Evolutionary conservation across 2,329 filamentous ascomycete species (phyloP).

Genomic region (Colletotrichum sp.): DNA sequence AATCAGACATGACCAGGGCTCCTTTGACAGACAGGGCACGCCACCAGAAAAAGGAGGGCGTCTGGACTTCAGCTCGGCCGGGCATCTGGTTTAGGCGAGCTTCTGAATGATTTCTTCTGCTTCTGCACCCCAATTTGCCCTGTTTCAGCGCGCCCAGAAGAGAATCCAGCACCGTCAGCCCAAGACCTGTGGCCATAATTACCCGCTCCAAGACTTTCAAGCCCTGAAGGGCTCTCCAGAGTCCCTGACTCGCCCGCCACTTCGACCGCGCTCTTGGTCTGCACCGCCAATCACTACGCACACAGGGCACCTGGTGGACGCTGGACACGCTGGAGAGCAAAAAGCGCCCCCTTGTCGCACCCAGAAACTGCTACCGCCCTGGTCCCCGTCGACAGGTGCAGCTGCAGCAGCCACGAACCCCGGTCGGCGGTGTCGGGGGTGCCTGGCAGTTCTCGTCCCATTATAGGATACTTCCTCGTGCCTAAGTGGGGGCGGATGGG

Average conservation of each 20-base stretch:
- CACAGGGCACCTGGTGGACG: not conserved
- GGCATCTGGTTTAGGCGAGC: conserved; percentile 2
- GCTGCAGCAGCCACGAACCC: not conserved
- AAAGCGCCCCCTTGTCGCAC: not conserved
- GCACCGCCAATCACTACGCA: not conserved
- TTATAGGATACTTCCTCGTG: conserved; percentile 5
- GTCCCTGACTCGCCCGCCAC: conserved; percentile 2
- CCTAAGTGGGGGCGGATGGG: not conserved
- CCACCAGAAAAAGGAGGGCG: not conserved
- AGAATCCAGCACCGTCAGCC: not conserved
- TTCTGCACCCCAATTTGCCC: not conserved
- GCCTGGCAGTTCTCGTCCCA: not conserved
- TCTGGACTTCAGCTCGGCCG: not conserved
- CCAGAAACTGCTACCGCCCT: not conserved
- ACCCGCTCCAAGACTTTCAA: not conserved
- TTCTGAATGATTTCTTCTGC: not conserved
- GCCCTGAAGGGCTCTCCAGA: not conserved
- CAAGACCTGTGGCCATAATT: not conserved
- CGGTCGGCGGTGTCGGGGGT: not conserved
- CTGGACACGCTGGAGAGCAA: not conserved
- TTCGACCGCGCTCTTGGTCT: not conserved
- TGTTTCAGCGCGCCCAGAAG: conserved; percentile 10
- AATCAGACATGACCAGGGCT: not conserved
- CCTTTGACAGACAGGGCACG: not conserved
- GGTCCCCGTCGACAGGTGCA: not conserved